Evolutionary conservation across 495 filamentous ascomycete species (phyloP).

Genomic region (Schizothecium vesticola): DNA sequence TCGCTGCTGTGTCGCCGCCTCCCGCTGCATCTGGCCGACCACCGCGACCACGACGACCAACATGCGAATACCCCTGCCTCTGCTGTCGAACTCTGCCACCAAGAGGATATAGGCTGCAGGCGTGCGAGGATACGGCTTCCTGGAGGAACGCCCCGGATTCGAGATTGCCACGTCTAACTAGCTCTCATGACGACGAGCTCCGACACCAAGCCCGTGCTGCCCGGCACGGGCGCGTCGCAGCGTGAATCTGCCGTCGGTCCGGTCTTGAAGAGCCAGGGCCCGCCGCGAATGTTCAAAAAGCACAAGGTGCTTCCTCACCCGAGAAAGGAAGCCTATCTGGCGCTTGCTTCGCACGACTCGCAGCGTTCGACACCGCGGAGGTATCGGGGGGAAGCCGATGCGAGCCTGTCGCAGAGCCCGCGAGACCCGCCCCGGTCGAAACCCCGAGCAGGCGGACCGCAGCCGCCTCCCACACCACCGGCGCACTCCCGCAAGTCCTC

Average conservation of each 20-base stretch:
- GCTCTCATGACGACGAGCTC: slow-evolving; percentile 20
- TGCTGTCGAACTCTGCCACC: slow-evolving; percentile 7
- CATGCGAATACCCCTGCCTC: slow-evolving; percentile 16
- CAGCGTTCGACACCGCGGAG: slow-evolving; percentile 14
- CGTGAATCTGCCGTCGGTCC: slow-evolving; percentile 15
- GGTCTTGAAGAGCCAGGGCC: slow-evolving; percentile 15
- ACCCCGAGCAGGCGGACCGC: slow-evolving; percentile 31
- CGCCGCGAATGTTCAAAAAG: slow-evolving; percentile 46
- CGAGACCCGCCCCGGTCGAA: slow-evolving; percentile 14
- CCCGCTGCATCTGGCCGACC: not conserved
- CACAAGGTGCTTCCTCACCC: slow-evolving; percentile 52
- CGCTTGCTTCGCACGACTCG: slow-evolving; percentile 5
- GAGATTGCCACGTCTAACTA: slow-evolving; percentile 3
- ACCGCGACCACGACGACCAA: slow-evolving; percentile 5
- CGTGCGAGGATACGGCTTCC: not conserved
- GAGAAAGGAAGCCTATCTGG: slow-evolving; percentile 24
- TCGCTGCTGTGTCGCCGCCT: slow-evolving; percentile 1
- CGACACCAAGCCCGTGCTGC: slow-evolving; percentile 15
- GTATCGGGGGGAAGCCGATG: slow-evolving; percentile 15
- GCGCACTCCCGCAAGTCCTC: slow-evolving; percentile 50
- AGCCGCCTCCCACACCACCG: slow-evolving; percentile 49
- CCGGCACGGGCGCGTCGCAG: slow-evolving; percentile 22
- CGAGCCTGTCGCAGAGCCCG: slow-evolving; percentile 20
- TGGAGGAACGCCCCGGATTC: not conserved
- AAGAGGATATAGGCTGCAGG: not conserved